Conservation (phyloP, 2,329 filamentous ascomycete genomes). For the Epichloe typhina region DNA sequence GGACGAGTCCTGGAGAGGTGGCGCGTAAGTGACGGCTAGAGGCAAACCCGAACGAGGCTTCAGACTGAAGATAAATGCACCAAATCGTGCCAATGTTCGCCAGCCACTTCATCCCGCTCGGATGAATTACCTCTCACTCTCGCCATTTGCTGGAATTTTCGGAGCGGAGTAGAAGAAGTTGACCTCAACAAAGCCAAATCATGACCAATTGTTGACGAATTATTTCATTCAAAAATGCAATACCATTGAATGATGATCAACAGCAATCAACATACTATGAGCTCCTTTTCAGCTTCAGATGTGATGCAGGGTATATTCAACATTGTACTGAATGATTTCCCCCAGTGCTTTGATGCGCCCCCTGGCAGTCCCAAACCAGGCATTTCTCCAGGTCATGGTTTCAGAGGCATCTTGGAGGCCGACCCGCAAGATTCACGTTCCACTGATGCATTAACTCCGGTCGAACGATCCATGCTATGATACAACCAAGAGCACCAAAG, state of each 20-base stretch:
- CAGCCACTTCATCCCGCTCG: too few species aligned
- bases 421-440: slow-evolving; percentile 3
- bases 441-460: slow-evolving; percentile 10
- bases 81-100: too few species aligned
- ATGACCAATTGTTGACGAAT: too few species aligned
- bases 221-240: too few species aligned
- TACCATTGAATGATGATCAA: not conserved
- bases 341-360: not conserved
- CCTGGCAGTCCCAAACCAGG: not conserved
- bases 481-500: slow-evolving; percentile 58
- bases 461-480: slow-evolving; percentile 48
- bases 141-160: too few species aligned
- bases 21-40: too few species aligned
- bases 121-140: too few species aligned
- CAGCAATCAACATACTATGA: too few species aligned
- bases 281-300: not conserved
- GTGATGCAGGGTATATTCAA: not conserved
- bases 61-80: not conserved
- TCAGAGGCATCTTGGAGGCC: not conserved
- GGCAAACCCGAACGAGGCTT: not conserved
- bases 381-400: not conserved
- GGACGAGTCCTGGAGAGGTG: too few species aligned
- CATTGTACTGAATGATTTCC: not conserved
- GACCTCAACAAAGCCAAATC: too few species aligned
- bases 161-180: too few species aligned